Percentiles rank a stretch among this genome's conserved stretches.
phyloP scores from a whole-genome alignment of 208 protist species.

The Acanthamoeba lenticulata region DNA sequence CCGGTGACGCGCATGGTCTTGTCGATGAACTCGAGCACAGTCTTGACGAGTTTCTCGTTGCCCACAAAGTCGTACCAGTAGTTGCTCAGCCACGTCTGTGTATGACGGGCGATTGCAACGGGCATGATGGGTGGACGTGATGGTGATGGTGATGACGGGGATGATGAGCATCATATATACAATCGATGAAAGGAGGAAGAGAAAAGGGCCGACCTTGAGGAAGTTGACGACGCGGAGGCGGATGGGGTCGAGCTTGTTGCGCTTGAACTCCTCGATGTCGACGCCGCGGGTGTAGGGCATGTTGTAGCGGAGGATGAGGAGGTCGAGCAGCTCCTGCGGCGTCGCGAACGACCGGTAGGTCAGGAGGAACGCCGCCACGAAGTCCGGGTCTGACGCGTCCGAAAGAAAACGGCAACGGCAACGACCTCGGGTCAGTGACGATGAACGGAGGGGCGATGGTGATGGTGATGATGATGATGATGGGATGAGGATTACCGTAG shows the following conservation, averaged over 20 bases:
- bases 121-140: not conserved
- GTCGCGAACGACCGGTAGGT: slow-evolving; percentile 73
- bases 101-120: too few species aligned
- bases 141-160: not conserved
- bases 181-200: not conserved
- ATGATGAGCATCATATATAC: not conserved
- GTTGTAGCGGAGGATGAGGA: slow-evolving; percentile 71
- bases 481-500: not conserved
- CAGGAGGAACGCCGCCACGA: slow-evolving; percentile 64
- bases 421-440: not conserved
- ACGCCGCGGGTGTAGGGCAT: slow-evolving; percentile 33
- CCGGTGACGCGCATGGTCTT: slow-evolving; percentile 53
- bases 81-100: slow-evolving; percentile 63
- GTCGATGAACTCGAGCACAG: slow-evolving; percentile 63
- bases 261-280: slow-evolving; percentile 67
- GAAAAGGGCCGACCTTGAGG: not conserved
- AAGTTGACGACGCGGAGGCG: slow-evolving; percentile 68
- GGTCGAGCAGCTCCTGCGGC: slow-evolving; percentile 60
- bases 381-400: slow-evolving; percentile 52
- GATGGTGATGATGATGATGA: not conserved
- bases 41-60: slow-evolving; percentile 48
- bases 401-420: not conserved
- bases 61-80: slow-evolving; percentile 66
- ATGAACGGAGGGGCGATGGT: not conserved
- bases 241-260: slow-evolving; percentile 50